phyloP scores from a whole-genome alignment of 2,329 filamentous ascomycete species.

The Sporothrix mexicana region DNA sequence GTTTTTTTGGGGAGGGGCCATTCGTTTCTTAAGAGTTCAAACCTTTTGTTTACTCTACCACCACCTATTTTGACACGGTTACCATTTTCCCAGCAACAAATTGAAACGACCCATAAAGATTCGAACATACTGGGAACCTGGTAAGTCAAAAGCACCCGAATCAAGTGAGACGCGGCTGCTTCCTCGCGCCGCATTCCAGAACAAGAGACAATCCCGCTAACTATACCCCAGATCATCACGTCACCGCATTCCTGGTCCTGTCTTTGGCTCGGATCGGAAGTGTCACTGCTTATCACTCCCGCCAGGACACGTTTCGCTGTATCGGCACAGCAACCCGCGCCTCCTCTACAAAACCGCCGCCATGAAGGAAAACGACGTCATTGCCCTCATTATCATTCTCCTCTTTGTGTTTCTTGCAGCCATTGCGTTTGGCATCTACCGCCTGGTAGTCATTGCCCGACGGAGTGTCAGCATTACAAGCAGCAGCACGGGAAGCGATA shows the following conservation, averaged over 20 bases:
- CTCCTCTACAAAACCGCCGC: conserved; percentile 42
- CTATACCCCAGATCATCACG: background rate
- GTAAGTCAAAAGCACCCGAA: background rate
- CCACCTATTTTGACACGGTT: too few relatives aligned
- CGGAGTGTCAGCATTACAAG: conserved; percentile 50
- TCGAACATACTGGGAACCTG: background rate
- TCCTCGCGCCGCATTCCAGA: conserved; percentile 21
- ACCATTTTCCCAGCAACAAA: too few relatives aligned
- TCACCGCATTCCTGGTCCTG: conserved; percentile 10
- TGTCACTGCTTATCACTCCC: background rate
- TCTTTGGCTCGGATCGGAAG: background rate
- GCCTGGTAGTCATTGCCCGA: conserved; percentile 61
- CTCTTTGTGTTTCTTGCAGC: conserved; percentile 67
- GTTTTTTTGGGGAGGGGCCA: too few relatives aligned
- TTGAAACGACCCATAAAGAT: too few relatives aligned
- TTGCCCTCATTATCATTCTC: conserved; percentile 71
- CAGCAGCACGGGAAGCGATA: conserved; percentile 38
- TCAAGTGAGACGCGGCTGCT: background rate
- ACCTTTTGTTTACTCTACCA: too few relatives aligned
- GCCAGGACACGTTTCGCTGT: background rate
- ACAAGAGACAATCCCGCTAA: background rate
- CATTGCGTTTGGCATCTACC: conserved; percentile 69
- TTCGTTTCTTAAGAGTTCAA: too few relatives aligned
- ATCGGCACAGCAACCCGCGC: background rate
- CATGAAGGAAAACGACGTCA: conserved; percentile 71